Evolutionary conservation across 306 rosid genomes (phyloP).

Genomic region (Dryas alaskensis): DNA sequence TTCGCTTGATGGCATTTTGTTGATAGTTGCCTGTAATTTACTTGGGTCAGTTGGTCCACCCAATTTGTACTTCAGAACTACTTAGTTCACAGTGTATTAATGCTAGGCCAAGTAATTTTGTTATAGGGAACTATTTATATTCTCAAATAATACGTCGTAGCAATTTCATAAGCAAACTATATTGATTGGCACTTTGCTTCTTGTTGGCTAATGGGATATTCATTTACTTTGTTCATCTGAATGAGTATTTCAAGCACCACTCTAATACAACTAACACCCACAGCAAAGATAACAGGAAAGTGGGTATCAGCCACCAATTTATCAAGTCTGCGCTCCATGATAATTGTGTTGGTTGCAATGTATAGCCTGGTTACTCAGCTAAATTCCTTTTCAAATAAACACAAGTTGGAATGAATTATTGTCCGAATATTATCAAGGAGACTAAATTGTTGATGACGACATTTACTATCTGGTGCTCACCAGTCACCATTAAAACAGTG

Average conservation of each 20-base stretch:
- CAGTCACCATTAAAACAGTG: background rate
- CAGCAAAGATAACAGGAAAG: too few species aligned
- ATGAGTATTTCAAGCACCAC: background rate
- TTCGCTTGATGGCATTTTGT: background rate
- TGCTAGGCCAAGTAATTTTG: slow-evolving; percentile 31
- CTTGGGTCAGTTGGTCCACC: slow-evolving; percentile 10
- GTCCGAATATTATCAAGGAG: background rate
- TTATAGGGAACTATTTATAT: slow-evolving; percentile 14
- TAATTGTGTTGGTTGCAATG: too few species aligned
- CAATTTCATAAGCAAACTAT: background rate
- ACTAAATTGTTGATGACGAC: background rate
- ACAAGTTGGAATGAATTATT: too few species aligned
- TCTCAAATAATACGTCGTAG: background rate
- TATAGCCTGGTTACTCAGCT: too few species aligned
- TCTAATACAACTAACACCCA: background rate
- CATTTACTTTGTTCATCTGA: background rate
- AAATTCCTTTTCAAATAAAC: too few species aligned
- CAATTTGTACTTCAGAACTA: slow-evolving; percentile 9
- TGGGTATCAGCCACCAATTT: too few species aligned
- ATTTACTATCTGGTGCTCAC: background rate
- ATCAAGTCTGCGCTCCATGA: too few species aligned
- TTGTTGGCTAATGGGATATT: background rate
- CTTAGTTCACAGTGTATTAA: slow-evolving; percentile 1
- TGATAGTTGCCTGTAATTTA: slow-evolving; percentile 16
- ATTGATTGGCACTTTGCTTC: background rate